These are phyloP conservation scores for Myxozyma kluyveri DNA, from an alignment of 805 yeast genomes.

Conservation along the genomic window DNA sequence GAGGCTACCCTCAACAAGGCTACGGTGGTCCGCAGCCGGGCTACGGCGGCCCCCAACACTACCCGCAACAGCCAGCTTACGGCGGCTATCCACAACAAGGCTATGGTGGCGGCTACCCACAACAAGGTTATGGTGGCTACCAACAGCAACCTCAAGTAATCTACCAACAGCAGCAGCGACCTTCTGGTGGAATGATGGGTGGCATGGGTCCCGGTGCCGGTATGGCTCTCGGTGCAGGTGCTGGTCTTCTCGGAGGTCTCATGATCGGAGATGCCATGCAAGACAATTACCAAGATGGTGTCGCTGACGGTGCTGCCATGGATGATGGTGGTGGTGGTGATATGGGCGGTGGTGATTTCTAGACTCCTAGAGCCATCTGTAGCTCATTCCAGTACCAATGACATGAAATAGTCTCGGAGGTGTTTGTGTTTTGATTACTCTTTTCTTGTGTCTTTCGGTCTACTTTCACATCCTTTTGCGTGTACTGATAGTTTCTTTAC, in stretches of 20 bases:
- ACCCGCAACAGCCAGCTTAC: slow-evolving; percentile 37
- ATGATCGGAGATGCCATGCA: slow-evolving; percentile 49
- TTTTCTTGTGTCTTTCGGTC: no score
- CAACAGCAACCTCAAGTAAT: slow-evolving; percentile 34
- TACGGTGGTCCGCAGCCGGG: slow-evolving; percentile 12
- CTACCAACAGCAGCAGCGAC: slow-evolving; percentile 35
- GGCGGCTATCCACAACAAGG: slow-evolving; percentile 21
- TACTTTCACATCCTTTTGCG: no score
- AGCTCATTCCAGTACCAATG: no score
- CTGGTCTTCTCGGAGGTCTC: slow-evolving; percentile 64
- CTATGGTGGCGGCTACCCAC: slow-evolving; percentile 34
- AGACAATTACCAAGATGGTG: slow-evolving; percentile 36
- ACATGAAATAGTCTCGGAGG: no score
- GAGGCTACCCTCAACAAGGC: slow-evolving; percentile 27
- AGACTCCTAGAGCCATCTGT: no score
- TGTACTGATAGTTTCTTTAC: no score
- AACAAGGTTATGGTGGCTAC: slow-evolving; percentile 12
- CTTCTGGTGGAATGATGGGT: slow-evolving; percentile 33
- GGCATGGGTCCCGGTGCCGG: slow-evolving; percentile 43
- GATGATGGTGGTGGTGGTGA: slow-evolving; percentile 35
- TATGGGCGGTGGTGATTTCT: slow-evolving; percentile 35
- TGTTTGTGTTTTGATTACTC: no score
- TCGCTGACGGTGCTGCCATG: slow-evolving; percentile 32
- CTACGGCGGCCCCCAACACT: slow-evolving; percentile 32
- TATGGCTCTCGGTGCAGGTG: slow-evolving; percentile 51